Percentiles rank a stretch among this genome's conserved stretches.
phyloP scores from a whole-genome alignment of 108 stramenopile species.

The Skeletonema potamos region DNA sequence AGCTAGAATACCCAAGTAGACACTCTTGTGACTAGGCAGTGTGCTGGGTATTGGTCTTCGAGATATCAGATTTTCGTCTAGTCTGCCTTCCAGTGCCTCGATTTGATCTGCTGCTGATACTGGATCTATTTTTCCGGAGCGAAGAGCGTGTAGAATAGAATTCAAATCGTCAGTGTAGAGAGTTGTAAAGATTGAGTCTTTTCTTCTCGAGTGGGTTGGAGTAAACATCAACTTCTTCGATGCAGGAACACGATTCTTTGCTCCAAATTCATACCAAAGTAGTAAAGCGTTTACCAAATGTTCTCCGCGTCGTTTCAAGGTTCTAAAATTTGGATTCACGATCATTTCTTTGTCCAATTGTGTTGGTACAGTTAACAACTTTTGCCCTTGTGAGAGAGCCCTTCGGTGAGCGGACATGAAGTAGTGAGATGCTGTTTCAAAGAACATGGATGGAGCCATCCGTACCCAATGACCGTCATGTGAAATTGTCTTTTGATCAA shows the following conservation, averaged over 20 bases:
- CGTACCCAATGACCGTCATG: slow-evolving; percentile 62
- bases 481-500: slow-evolving; percentile 34
- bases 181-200: slow-evolving; percentile 65
- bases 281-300: slow-evolving; percentile 59
- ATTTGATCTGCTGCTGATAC: slow-evolving; percentile 56
- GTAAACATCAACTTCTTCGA: neutral
- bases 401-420: slow-evolving; percentile 75
- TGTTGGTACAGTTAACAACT: slow-evolving; percentile 64
- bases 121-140: slow-evolving; percentile 44
- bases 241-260: slow-evolving; percentile 19
- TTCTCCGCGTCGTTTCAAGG: slow-evolving; percentile 58
- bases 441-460: slow-evolving; percentile 66
- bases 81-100: slow-evolving; percentile 26
- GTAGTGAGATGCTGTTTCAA: slow-evolving; percentile 77
- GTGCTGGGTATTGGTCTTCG: slow-evolving; percentile 78
- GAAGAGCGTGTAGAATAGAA: slow-evolving; percentile 53
- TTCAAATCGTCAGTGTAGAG: slow-evolving; percentile 71
- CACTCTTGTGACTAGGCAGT: slow-evolving; percentile 71
- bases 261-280: slow-evolving; percentile 68
- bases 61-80: slow-evolving; percentile 60
- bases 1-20: slow-evolving; percentile 66
- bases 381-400: slow-evolving; percentile 63
- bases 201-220: neutral
- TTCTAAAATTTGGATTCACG: slow-evolving; percentile 75
- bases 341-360: slow-evolving; percentile 57